Conservation (phyloP, 768 basidiomycete species). For the Boletus bicolor region DNA sequence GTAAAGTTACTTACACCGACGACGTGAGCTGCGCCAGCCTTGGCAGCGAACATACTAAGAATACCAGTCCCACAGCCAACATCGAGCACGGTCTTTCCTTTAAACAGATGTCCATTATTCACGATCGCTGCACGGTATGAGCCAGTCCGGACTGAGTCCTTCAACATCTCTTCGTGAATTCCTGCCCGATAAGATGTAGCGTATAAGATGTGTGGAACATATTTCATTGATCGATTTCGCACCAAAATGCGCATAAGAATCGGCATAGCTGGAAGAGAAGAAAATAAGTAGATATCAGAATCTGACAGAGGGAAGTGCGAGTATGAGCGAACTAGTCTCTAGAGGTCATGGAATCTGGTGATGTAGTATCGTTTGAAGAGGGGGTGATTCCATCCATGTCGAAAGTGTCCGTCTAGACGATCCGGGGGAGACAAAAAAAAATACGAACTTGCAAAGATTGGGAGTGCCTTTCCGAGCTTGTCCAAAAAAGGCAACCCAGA, state of each 20-base stretch:
- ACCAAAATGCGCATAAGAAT: slow-evolving; percentile 97
- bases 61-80: slow-evolving; percentile 99
- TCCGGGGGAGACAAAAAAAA: background rate
- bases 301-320: slow-evolving; percentile 25
- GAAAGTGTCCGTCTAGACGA: slow-evolving; percentile 4
- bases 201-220: slow-evolving; percentile 3
- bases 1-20: slow-evolving; percentile 65
- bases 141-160: slow-evolving; percentile 91
- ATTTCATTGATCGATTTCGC: slow-evolving; percentile 20
- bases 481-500: slow-evolving; percentile 6
- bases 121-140: slow-evolving; percentile 94
- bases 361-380: slow-evolving; percentile 21
- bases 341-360: slow-evolving; percentile 66
- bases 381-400: slow-evolving; percentile 33
- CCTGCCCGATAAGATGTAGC: slow-evolving; percentile 43
- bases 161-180: slow-evolving; percentile 99
- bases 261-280: slow-evolving; percentile 71
- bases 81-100: slow-evolving; percentile 94
- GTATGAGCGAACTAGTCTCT: slow-evolving; percentile 75
- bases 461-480: background rate
- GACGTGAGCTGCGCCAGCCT: slow-evolving; percentile 90
- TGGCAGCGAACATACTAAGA: slow-evolving; percentile 96
- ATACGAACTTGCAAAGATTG: background rate
- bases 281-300: slow-evolving; percentile 38
- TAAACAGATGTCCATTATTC: slow-evolving; percentile 93